Evolutionary conservation across 1,284 basidiomycete genomes (phyloP).

Genomic region (Waitea zeae): DNA sequence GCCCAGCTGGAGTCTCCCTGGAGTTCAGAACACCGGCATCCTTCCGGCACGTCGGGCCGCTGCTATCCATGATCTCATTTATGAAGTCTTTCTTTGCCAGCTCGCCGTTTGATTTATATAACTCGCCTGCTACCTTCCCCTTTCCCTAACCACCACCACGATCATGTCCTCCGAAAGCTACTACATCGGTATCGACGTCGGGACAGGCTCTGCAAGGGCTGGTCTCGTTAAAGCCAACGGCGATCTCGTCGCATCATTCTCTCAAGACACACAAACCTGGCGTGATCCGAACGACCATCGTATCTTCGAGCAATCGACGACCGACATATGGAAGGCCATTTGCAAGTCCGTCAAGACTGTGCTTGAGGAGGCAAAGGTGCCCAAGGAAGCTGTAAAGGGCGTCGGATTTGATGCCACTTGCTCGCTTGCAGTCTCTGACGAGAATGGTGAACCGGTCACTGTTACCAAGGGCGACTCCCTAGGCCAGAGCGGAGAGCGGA

Average conservation of each 20-base stretch:
- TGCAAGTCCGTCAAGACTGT: constrained; percentile 54
- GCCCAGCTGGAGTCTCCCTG: no score
- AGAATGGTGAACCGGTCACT: constrained; percentile 58
- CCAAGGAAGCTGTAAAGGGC: constrained; percentile 61
- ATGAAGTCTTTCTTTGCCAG: no score
- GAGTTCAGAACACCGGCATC: no score
- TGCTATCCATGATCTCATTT: no score
- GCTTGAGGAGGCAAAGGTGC: constrained; percentile 42
- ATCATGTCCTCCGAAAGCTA: constrained; percentile 15
- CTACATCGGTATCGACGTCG: constrained; percentile 65
- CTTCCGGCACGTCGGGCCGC: no score
- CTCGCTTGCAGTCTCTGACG: constrained; percentile 78
- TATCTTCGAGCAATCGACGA: constrained; percentile 90
- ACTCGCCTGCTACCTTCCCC: no score
- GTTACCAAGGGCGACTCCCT: constrained; percentile 58
- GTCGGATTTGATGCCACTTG: constrained; percentile 97
- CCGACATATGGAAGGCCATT: constrained; percentile 78
- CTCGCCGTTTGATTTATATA: no score
- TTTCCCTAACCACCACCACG: constrained; percentile 3
- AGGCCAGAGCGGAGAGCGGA: constrained; percentile 53
- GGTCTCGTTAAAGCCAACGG: constrained; percentile 69
- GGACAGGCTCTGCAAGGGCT: constrained; percentile 88
- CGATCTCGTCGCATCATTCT: constrained; percentile 60
- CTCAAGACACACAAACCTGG: constrained; percentile 70
- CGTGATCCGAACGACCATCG: constrained; percentile 73